These are phyloP conservation scores for Thymus mandschuricus DNA, from an alignment of 257 asterid genomes.

Conservation along the genomic window DNA sequence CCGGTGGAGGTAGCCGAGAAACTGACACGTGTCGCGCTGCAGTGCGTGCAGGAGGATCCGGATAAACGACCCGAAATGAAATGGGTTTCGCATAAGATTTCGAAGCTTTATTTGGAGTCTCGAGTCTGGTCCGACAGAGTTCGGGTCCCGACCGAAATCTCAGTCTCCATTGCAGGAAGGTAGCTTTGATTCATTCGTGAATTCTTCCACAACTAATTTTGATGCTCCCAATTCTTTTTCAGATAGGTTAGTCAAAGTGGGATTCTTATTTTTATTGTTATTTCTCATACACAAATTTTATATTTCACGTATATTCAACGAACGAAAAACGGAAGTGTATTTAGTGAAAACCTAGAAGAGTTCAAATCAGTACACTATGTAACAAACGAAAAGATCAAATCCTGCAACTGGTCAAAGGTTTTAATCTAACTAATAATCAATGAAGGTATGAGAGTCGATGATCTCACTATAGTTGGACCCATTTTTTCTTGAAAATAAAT, in stretches of 20 bases:
- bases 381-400: background rate
- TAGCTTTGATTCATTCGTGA: too few relatives aligned
- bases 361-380: too few relatives aligned
- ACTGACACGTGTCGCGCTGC: slow-evolving; percentile 68
- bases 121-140: slow-evolving; percentile 62
- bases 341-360: too few relatives aligned
- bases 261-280: too few relatives aligned
- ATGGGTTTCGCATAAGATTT: slow-evolving; percentile 70
- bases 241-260: too few relatives aligned
- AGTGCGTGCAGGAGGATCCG: slow-evolving; percentile 84
- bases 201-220: background rate
- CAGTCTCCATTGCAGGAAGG: slow-evolving; percentile 58
- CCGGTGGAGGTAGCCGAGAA: slow-evolving; percentile 90
- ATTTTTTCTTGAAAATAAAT: background rate
- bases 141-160: slow-evolving; percentile 59
- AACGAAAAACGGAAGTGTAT: too few relatives aligned
- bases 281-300: too few relatives aligned
- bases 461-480: background rate
- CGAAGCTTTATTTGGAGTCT: slow-evolving; percentile 77
- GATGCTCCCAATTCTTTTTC: background rate
- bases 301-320: too few relatives aligned
- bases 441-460: background rate
- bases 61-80: slow-evolving; percentile 83
- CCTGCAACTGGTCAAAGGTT: background rate
- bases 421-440: background rate